Evolutionary conservation across 257 asterid genomes (phyloP), one percentile per base, ranked within the genome.

Genomic region (Petunia axillaris): DNA sequence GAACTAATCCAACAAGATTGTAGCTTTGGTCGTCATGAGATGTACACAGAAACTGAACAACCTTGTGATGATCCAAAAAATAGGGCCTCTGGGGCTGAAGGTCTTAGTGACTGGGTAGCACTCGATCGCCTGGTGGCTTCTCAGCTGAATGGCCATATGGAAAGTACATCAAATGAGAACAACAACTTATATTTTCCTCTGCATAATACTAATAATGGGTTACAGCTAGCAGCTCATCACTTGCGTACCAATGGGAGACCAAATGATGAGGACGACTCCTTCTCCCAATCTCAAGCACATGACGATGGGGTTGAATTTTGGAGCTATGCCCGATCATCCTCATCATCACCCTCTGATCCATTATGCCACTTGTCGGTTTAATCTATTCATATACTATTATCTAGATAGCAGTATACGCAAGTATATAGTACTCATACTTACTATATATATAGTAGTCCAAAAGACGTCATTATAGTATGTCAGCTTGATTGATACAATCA

Each of bases 81-180:
- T 14, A 54, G 70, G 54, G 53, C 64, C 0, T 0, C 62, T 15
- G 60, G n/a, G 0, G 15, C 59, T 10, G 81, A 25, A 25, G 25
- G 53, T 63, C 75, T 75, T 7, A 64, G 86, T 4, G 91, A 91
- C 52, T 95, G 99, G 99, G 93, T 44, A 14, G 79, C 96, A 0
- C 85, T 92, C 36, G 99, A 95, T 76, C 91, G 93, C 4, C 85
- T 95, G 14, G 98, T 95, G 83, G 99, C 99, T 1, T 90, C 97
- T 3, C 99, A 95, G 85, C 97, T 95, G 36, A 89, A 93, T 78
- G 96, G 98, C 0, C 93, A 91, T n/a, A 66, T 50, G 66, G 82
- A 82, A 0, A 82, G 55, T 46, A n/a, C 67, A 62, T 25, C 73
- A 50, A 59, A 15, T 37, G 76, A 15, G 15, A 46, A 43, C 48